phyloP scores from a whole-genome alignment of 805 yeast genomes.

The Cyberlindnera petersonii region DNA sequence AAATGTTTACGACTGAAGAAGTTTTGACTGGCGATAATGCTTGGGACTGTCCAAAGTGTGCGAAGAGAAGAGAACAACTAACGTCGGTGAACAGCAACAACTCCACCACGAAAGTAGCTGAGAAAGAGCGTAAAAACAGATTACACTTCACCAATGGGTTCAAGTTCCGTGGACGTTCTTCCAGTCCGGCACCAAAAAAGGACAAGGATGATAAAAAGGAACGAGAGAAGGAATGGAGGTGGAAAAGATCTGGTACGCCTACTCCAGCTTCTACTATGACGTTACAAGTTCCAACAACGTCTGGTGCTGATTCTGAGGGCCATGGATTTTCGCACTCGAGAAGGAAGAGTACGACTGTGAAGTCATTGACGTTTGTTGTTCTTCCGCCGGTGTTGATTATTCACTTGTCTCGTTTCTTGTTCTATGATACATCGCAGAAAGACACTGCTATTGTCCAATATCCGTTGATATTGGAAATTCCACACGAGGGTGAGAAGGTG shows the following conservation, averaged over 20 bases:
- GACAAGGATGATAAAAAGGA: constrained; percentile 6
- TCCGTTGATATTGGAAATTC: constrained; percentile 51
- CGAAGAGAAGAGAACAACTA: constrained; percentile 8
- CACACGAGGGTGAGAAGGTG: constrained; percentile 32
- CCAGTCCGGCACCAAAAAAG: constrained; percentile 20
- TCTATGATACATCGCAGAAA: constrained; percentile 51
- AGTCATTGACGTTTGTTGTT: constrained; percentile 69
- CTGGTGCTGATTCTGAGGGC: background rate
- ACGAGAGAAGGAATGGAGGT: constrained; percentile 12
- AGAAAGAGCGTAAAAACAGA: constrained; percentile 21
- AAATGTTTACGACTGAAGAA: constrained; percentile 60
- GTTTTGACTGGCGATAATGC: constrained; percentile 69
- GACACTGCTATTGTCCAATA: constrained; percentile 48
- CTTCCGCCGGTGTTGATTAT: constrained; percentile 77
- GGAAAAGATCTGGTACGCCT: constrained; percentile 23
- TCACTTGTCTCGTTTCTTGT: constrained; percentile 77
- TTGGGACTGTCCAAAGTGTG: constrained; percentile 79
- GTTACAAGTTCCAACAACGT: no score
- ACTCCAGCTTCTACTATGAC: background rate
- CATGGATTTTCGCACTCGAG: constrained; percentile 8
- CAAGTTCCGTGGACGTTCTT: constrained; percentile 30
- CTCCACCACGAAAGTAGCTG: background rate
- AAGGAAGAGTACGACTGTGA: constrained; percentile 46
- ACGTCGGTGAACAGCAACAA: background rate
- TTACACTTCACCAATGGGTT: constrained; percentile 21